A percentile compares a stretch with the other conserved stretches of the same genome.
phyloP scores from a whole-genome alignment of 805 yeast genomes.

The Middelhovenomyces tepae region DNA sequence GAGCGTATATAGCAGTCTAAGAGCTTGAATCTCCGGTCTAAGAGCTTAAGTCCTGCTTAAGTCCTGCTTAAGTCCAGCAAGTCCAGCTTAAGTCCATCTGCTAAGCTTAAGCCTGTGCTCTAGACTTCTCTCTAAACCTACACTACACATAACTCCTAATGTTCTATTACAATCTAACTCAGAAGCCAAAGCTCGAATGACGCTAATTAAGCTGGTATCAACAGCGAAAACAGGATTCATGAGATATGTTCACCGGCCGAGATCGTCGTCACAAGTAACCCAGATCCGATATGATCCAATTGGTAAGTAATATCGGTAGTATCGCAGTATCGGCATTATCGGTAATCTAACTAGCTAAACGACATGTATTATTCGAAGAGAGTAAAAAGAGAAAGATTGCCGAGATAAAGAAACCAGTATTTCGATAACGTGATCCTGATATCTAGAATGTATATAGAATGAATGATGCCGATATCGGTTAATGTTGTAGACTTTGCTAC shows the following conservation, averaged over 20 bases:
- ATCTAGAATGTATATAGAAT: too few relatives aligned
- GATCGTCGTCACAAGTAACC: slow-evolving; percentile 69
- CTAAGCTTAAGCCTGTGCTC: too few relatives aligned
- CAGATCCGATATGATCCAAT: slow-evolving; percentile 83
- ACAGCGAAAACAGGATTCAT: slow-evolving; percentile 85
- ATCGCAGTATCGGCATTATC: background rate
- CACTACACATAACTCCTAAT: background rate
- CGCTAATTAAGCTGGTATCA: slow-evolving; percentile 78
- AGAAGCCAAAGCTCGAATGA: slow-evolving; percentile 66
- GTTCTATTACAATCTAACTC: background rate
- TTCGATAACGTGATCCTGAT: too few relatives aligned
- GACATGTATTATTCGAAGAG: slow-evolving; percentile 88
- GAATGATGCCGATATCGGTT: too few relatives aligned
- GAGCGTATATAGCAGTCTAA: too few relatives aligned
- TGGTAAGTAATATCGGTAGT: slow-evolving; percentile 24
- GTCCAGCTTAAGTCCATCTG: too few relatives aligned
- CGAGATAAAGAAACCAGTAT: slow-evolving; percentile 10
- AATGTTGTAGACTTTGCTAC: slow-evolving; percentile 2
- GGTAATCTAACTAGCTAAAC: slow-evolving; percentile 47
- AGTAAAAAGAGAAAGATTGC: slow-evolving; percentile 73
- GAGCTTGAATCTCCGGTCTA: too few relatives aligned
- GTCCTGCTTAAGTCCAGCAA: too few relatives aligned
- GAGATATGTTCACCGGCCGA: slow-evolving; percentile 70
- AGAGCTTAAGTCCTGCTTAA: too few relatives aligned
- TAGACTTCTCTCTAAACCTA: background rate